Evolutionary conservation across 179 eudicot species (phyloP).

Genomic region (Drosera spatulata): DNA sequence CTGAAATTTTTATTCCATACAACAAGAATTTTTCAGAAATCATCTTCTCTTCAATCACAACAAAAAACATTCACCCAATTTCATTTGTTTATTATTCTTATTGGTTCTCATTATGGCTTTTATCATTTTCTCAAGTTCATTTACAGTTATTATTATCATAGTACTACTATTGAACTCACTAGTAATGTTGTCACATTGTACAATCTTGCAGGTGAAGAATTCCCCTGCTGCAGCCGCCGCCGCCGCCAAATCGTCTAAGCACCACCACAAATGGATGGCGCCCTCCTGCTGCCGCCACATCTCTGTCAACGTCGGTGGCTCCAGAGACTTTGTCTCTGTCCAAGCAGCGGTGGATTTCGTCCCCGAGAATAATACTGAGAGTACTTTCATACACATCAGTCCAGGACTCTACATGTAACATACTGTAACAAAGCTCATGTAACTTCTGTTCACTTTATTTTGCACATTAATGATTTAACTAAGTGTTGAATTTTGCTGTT

Average conservation of each 20-base stretch:
- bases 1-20: too few relatives aligned
- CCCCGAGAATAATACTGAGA: conserved; percentile 26
- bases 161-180: conserved; percentile 8
- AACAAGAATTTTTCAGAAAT: too few relatives aligned
- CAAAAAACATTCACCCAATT: too few relatives aligned
- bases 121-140: too few relatives aligned
- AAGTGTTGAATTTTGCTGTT: too few relatives aligned
- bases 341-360: conserved; percentile 43
- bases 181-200: conserved; percentile 3
- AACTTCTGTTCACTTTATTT: too few relatives aligned
- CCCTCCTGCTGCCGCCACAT: conserved; percentile 24
- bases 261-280: conserved; percentile 20
- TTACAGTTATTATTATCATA: too few relatives aligned
- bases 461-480: too few relatives aligned
- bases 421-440: too few relatives aligned
- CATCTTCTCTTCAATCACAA: too few relatives aligned
- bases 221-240: not conserved
- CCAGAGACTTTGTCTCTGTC: conserved; percentile 29
- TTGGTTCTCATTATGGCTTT: too few relatives aligned
- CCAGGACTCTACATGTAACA: conserved; percentile 34
- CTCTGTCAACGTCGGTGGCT: conserved; percentile 25
- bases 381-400: conserved; percentile 27
- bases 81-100: too few relatives aligned
- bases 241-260: conserved; percentile 3
- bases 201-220: conserved; percentile 17